These are phyloP conservation scores for Pisolithus orientalis DNA, from an alignment of 768 basidiomycete species.

Conservation along the genomic window DNA sequence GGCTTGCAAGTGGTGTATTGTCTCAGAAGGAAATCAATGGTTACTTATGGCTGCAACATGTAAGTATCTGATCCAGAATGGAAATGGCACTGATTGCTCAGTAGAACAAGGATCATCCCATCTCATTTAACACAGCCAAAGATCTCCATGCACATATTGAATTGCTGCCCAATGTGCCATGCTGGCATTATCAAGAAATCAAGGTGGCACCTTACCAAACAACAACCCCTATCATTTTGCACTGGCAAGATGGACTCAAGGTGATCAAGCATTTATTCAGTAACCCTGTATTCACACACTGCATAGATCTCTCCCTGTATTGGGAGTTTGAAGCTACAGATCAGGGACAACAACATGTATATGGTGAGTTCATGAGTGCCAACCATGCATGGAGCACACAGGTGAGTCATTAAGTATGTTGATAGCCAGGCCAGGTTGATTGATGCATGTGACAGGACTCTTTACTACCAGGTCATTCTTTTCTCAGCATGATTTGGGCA, in stretches of 20 bases:
- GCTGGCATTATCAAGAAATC: too few relatives aligned
- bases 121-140: too few relatives aligned
- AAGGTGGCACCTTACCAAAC: background rate
- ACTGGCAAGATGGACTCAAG: conserved; percentile 19
- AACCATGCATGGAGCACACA: conserved; percentile 21
- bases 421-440: background rate
- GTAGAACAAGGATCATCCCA: too few relatives aligned
- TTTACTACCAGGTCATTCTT: conserved; percentile 15
- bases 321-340: conserved; percentile 2
- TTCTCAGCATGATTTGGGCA: conserved; percentile 25
- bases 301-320: conserved; percentile 4
- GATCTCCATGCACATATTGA: too few relatives aligned
- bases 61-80: too few relatives aligned
- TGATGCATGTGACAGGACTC: background rate
- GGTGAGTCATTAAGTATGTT: conserved; percentile 4
- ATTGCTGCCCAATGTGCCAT: too few relatives aligned
- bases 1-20: too few relatives aligned
- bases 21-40: too few relatives aligned
- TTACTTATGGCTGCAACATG: too few relatives aligned
- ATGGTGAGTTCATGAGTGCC: conserved; percentile 18
- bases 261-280: conserved; percentile 19
- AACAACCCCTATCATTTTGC: conserved; percentile 1
- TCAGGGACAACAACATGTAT: background rate
- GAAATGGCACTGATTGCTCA: too few relatives aligned
- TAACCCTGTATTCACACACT: conserved; percentile 13